phyloP scores from a whole-genome alignment of 331 rosid genomes.

The Saraca asoca region DNA sequence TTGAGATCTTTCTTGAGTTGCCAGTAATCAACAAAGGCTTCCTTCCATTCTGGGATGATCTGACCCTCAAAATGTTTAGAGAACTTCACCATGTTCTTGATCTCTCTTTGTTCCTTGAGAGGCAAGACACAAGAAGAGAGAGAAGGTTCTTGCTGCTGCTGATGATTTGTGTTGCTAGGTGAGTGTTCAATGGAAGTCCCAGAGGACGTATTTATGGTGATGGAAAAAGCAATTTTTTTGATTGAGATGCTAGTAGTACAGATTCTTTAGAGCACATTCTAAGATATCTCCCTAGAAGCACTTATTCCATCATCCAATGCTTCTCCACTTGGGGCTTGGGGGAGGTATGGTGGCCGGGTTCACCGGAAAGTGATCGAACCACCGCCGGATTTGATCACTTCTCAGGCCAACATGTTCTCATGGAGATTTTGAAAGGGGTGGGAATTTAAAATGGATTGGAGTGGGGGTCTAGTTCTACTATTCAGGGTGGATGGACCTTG shows the following conservation, averaged over 20 bases:
- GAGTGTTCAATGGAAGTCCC: constrained; percentile 64
- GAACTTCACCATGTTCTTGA: constrained; percentile 85
- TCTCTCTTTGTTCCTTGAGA: constrained; percentile 30
- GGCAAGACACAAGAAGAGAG: constrained; percentile 10
- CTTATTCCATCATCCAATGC: constrained; percentile 56
- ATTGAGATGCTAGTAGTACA: constrained; percentile 65
- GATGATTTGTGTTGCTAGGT: constrained; percentile 32
- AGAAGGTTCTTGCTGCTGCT: not conserved
- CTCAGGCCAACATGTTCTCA: constrained; percentile 47
- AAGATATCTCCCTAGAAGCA: constrained; percentile 64
- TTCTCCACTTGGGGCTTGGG: constrained; percentile 67
- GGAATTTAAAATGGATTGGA: constrained; percentile 51
- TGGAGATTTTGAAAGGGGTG: constrained; percentile 59
- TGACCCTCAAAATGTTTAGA: constrained; percentile 91
- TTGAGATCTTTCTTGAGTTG: constrained; percentile 82
- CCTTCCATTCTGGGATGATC: constrained; percentile 97
- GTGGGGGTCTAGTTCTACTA: constrained; percentile 39
- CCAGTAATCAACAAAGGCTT: constrained; percentile 90
- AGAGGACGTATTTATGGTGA: constrained; percentile 60
- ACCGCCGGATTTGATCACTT: constrained; percentile 52
- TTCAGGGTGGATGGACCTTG: constrained; percentile 14
- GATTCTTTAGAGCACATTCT: constrained; percentile 94
- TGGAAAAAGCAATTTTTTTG: constrained; percentile 35
- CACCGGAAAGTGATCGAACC: constrained; percentile 59
- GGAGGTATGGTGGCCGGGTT: constrained; percentile 42